Evolutionary conservation across 2,329 filamentous ascomycete species (phyloP).

Genomic region (Hymenoscyphus albidus): DNA sequence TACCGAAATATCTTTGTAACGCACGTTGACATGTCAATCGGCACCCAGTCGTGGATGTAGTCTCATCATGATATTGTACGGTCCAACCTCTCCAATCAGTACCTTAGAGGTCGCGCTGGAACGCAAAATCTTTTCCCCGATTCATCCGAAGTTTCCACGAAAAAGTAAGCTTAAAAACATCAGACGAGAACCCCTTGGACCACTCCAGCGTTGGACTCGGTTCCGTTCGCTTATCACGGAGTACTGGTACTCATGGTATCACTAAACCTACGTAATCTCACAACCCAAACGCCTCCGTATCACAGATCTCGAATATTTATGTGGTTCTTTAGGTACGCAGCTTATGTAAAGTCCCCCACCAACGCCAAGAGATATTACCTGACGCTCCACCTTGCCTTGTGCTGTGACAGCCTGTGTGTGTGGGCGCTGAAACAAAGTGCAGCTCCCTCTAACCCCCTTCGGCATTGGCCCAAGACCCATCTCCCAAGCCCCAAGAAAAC

Average conservation of each 20-base stretch:
- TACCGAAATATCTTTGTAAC: neutral
- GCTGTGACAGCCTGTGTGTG: too few relatives aligned
- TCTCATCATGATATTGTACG: neutral
- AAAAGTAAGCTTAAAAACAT: slow-evolving; percentile 3
- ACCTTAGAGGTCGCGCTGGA: neutral
- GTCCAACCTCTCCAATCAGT: neutral
- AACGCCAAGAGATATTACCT: too few relatives aligned
- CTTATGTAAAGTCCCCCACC: too few relatives aligned
- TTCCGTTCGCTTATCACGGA: neutral
- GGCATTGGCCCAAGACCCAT: too few relatives aligned
- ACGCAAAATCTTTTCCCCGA: neutral
- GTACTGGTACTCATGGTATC: too few relatives aligned
- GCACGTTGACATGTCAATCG: neutral
- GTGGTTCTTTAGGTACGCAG: too few relatives aligned
- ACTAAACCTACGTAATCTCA: neutral
- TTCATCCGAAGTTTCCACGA: neutral
- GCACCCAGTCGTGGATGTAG: neutral
- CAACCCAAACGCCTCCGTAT: neutral
- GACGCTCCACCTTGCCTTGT: too few relatives aligned
- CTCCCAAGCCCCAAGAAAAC: too few relatives aligned
- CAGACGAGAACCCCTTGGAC: neutral
- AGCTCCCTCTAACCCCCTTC: too few relatives aligned
- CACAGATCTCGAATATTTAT: neutral
- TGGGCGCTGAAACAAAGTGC: too few relatives aligned
- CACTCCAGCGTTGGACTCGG: neutral